A percentile compares a stretch with the other conserved stretches of the same genome.
Evolutionary conservation across 805 yeast genomes (phyloP).

Genomic region (Yarrowia alimentaria): DNA sequence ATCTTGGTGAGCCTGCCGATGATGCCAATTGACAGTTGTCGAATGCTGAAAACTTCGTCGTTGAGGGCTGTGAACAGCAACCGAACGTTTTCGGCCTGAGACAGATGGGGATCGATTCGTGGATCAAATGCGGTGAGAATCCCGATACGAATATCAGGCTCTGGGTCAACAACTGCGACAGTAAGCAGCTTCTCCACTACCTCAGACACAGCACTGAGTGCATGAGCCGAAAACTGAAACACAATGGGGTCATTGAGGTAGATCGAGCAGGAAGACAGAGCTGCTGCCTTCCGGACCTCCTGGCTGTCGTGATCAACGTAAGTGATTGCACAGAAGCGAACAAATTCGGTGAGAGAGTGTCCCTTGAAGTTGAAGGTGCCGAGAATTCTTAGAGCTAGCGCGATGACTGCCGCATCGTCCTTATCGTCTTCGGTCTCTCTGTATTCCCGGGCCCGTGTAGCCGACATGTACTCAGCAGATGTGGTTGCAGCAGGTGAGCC

Average conservation of each 20-base stretch:
- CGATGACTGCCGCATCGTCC: slow-evolving; percentile 54
- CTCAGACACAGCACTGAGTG: slow-evolving; percentile 78
- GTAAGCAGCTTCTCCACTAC: slow-evolving; percentile 78
- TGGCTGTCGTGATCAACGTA: slow-evolving; percentile 80
- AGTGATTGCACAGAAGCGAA: slow-evolving; percentile 74
- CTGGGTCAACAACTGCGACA: slow-evolving; percentile 83
- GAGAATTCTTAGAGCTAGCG: slow-evolving; percentile 77
- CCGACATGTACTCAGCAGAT: slow-evolving; percentile 56
- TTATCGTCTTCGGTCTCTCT: slow-evolving; percentile 63
- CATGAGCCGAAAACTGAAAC: slow-evolving; percentile 73
- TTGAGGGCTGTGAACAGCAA: slow-evolving; percentile 82
- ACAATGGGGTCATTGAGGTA: slow-evolving; percentile 81
- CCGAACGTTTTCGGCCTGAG: slow-evolving; percentile 89
- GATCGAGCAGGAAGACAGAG: slow-evolving; percentile 74
- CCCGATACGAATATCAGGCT: slow-evolving; percentile 78
- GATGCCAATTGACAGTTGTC: slow-evolving; percentile 71
- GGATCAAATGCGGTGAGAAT: slow-evolving; percentile 71
- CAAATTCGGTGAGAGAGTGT: slow-evolving; percentile 81
- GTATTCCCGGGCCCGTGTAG: slow-evolving; percentile 69
- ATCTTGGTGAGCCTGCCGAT: slow-evolving; percentile 81
- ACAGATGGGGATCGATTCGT: slow-evolving; percentile 82
- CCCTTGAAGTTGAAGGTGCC: slow-evolving; percentile 71
- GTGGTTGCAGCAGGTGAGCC: slow-evolving; percentile 63
- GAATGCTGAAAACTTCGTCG: slow-evolving; percentile 82
- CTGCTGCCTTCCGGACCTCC: slow-evolving; percentile 78